Evolutionary conservation across 73 alveolate genomes (phyloP), one percentile per base, ranked within the genome.

Genomic region (Stentor coeruleus): DNA sequence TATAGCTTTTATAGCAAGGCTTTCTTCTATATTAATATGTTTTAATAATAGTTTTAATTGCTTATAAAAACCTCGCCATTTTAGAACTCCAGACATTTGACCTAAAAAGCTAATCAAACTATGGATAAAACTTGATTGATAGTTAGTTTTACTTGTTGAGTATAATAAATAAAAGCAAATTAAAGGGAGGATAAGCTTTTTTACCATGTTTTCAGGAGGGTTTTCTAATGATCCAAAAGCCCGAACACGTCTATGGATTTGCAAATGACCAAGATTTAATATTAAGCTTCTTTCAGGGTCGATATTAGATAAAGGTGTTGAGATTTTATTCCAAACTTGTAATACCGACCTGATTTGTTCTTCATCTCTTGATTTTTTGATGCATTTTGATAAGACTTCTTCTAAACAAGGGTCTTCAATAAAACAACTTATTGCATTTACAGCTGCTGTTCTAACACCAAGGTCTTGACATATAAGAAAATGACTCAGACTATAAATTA

Each of bases 321-420:
- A 37, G n/a, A 66, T 26, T 20, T 20, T 20, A 31, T 66, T 66
- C 79, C 79, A 66, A 20, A 66, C 79, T 26, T 66, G 36, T 66
- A 66, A 66, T 28, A 66, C 37, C 1, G 40, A 20, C 37, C 79
- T 66, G 41, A 66, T 2, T 11, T 66, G 79, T 31, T 66, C 79
- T 66, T 66, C 79, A 66, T 66, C 79, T 66, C 37, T 66, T 14
- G 42, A 20, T 66, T 33, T 66, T 31, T 66, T 66, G 49, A 66
- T 20, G 37, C 37, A 66, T 28, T 20, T 66, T 15, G 79, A 66
- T 26, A 66, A 33, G 2, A 20, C n/a, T 26, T 20, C n/a, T 31
- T 66, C 79, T 33, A 66, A 20, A 20, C 37, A 26, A 20, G n/a
- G n/a, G 36, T 28, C 15, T 26, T 66, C 33, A 28, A 40, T 26